Conservation (phyloP, 805 yeast species). For the Saccharomycopsis schoenii region DNA sequence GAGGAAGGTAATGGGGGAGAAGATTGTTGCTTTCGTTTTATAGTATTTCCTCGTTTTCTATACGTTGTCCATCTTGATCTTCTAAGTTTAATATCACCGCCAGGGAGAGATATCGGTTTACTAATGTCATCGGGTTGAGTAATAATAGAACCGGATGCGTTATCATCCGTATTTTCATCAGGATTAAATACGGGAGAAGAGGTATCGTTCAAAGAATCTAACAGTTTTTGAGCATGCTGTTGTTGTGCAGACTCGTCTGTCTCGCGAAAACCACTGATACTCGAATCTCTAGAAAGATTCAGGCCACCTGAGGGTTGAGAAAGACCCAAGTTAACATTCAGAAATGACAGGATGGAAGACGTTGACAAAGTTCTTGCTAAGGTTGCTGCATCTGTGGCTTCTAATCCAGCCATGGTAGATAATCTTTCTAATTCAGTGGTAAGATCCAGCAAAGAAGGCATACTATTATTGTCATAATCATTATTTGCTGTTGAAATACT, state of each 20-base stretch:
- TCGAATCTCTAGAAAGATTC: background rate
- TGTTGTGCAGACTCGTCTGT: background rate
- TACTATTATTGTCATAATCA: conserved; percentile 20
- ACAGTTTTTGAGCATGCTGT: background rate
- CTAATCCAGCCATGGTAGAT: conserved; percentile 68
- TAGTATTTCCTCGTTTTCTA: conserved; percentile 27
- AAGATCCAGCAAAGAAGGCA: conserved; percentile 61
- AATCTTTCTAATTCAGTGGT: conserved; percentile 68
- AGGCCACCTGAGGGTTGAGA: background rate
- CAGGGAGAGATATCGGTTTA: conserved; percentile 12
- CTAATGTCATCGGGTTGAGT: background rate
- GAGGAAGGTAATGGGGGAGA: background rate
- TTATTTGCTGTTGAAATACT: background rate
- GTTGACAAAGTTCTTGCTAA: conserved; percentile 72
- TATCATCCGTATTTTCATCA: background rate
- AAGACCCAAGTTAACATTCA: background rate
- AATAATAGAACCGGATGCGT: background rate
- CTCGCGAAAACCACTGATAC: background rate
- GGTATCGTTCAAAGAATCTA: background rate
- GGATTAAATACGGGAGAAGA: background rate
- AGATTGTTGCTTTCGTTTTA: background rate
- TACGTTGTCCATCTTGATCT: conserved; percentile 45
- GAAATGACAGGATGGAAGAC: conserved; percentile 34
- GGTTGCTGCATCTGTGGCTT: conserved; percentile 72
- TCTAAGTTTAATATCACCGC: conserved; percentile 29